Evolutionary conservation across 108 stramenopile species (phyloP).

Genomic region (Cyclotella kingstonii): DNA sequence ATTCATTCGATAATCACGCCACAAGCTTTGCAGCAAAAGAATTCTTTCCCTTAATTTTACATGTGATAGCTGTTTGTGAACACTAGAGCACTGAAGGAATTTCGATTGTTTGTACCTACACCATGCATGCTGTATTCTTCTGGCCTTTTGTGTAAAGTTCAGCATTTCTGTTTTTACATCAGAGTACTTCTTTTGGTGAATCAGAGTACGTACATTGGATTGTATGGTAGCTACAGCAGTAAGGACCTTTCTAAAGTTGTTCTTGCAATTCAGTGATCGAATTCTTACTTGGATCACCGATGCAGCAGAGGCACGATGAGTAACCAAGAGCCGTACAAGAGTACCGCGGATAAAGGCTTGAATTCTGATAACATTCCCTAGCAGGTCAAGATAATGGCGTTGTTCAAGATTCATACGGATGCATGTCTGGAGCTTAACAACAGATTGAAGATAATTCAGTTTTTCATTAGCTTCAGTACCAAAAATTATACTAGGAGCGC

Average conservation of each 20-base stretch:
- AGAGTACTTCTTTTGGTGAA: neutral
- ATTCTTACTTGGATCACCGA: neutral
- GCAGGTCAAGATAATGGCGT: neutral
- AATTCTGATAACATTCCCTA: neutral
- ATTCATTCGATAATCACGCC: too few species aligned
- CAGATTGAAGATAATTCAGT: neutral
- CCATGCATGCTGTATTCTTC: constrained; percentile 12
- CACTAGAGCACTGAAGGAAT: neutral
- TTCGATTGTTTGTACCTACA: neutral
- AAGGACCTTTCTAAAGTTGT: too few species aligned
- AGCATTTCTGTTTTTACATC: neutral
- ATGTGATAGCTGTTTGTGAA: neutral
- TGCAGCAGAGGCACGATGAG: neutral
- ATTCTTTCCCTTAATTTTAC: too few species aligned
- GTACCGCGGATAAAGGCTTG: neutral
- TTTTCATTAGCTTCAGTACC: too few species aligned
- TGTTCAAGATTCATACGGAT: neutral
- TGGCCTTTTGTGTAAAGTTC: neutral
- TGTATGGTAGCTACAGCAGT: too few species aligned
- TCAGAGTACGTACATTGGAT: too few species aligned
- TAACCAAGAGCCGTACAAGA: neutral
- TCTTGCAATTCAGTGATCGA: neutral
- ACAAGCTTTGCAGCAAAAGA: neutral
- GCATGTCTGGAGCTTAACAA: neutral
- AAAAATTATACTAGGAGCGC: neutral